Base-by-base conservation (phyloP, 2,329 filamentous ascomycete species). In the Aspergillus tubingensis region DNA sequence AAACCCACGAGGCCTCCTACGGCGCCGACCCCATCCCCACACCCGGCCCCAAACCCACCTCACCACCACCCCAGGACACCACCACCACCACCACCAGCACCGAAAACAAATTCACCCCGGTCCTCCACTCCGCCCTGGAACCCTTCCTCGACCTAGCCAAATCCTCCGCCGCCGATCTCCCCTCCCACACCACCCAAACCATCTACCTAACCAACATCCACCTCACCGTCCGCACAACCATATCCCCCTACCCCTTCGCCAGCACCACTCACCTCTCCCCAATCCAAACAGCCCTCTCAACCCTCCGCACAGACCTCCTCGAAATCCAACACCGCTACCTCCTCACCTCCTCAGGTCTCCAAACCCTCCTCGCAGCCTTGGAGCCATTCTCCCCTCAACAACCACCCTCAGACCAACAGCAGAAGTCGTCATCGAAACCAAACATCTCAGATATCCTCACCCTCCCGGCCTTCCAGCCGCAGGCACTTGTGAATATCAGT, bases 1-100 rank as follows among this genome's bases (percentile, higher is more conserved):
- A 90, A 72, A 95, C 90, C 19, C 94, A 93, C 71, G 92, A 96
- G 66, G 90, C 90, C 1, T 96, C 93, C 0, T 80, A 95, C 23
- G 85, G 67, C 25, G 69, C 72, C 17, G 74, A 73, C 3, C 67
- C 71, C 8, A 39, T 63, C 27, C 61, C 88, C 2, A 78, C 84
- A 1, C 77, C 82, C 8, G 82, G 86, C 61, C 81, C 84, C 51
- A n/a, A 53, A 19, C 10, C 51, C 36, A 41, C 51, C 10, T 19
- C 32, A 36, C 32, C 32, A 36, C 11, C 5, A 36, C 27, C 27
- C 27, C 11, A 36, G 32, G 32, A 36, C 5, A 36, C 27, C 25
- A 25, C 1, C 30, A 23, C 21, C 21, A 30, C 1, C 25, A 30
- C 5, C 5, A 36, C 27, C 25, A 25, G 0, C 30, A 23, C 54